Evolutionary conservation across 352 stramenopile species (phyloP), one percentile per base, ranked within the genome.

Genomic region (Blastocystis hominis): DNA sequence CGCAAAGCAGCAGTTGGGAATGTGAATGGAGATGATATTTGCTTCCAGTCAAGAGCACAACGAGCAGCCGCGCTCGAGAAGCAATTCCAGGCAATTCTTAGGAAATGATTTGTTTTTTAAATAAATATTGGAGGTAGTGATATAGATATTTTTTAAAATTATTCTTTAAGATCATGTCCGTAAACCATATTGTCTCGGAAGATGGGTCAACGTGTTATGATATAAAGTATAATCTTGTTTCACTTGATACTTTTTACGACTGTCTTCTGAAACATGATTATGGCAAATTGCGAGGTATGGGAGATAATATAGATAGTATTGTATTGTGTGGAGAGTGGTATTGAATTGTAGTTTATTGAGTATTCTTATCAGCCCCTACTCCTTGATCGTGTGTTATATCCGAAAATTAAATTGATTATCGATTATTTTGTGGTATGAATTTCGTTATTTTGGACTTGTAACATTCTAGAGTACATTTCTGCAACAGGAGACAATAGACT

Each of bases 21-120:
- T 17, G 7, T 24, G 72, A 66, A 46, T 50, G 50, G 30, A n/a
- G 36, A 84, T 38, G 72, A 84, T 34, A 84, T 84, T 17, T 66
- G 44, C 56, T 84, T 68, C 44, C 46, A 56, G 0, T 84, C 72
- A 10, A 50, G 72, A 68, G 50, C 53, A 30, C 34, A 64, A 40
- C 72, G 72, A 36, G 72, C 72, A 34, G 72, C 72, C 30, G 72
- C 72, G 36, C 30, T 84, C 10, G 72, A 84, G 55, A 84, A 46
- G 20, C 72, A 84, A 15, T 84, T 84, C 56, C 72, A 66, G 30
- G 15, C 54, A 38, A 24, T 80, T 80, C 46, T 30, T n/a, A 68
- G 30, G 13, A 38, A 40, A n/a, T 38, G 10, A 30, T 38, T n/a
- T 68, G 59, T 68, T 68, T 68, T 9, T 68, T 68, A 38, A 38